Base-by-base conservation (phyloP, 139 green algal genomes). In the Picochlorum sp. region DNA sequence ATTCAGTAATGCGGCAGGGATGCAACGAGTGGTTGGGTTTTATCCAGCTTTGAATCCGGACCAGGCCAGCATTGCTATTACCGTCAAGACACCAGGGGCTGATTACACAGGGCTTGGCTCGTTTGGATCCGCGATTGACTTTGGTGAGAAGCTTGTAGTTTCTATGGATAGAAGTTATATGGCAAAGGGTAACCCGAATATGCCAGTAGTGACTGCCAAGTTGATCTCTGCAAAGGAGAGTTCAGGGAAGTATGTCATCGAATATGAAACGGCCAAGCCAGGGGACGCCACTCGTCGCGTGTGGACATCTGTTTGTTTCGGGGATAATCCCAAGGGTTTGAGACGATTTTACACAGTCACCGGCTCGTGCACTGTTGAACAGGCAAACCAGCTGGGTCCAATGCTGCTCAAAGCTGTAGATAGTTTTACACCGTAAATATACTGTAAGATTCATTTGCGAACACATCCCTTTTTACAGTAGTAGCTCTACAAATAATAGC, bases 151-250 rank as follows among this genome's bases (percentile, higher is more conserved):
- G 4, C 28, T 77, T 26, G 57, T 77, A 6, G 52, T 44, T 21
- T 28, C 34, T 2, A 77, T 77, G 70, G 70, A 77, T 44, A 47
- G 21, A 49, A 62, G 37, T 24, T 77, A 69, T 49, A 30, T 77
- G 51, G 0, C 13, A 59, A 59, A 11, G 15, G n/a, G 51, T 6
- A 0, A 59, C 10, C 10, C 6, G n/a, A 20, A 9, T 9, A 63
- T 44, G 34, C 45, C n/a, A 45, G 34, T 77, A 1, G 64, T 50
- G 4, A 68, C 34, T 31, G 47, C 47, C n/a, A 20, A 21, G 16
- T 68, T 77, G 44, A n/a, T 73, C 20, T 44, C 69, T 15, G 59
- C 50, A 2, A 34, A 54, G 21, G 60, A 77, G 30, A 45, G 13
- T 28, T 37, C 50, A 1, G 44, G 28, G 18, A 41, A 62, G 10